Evolutionary conservation across 2,329 filamentous ascomycete genomes (phyloP), one percentile per base, ranked within the genome.

Genomic region (Herpotrichia juniperi): DNA sequence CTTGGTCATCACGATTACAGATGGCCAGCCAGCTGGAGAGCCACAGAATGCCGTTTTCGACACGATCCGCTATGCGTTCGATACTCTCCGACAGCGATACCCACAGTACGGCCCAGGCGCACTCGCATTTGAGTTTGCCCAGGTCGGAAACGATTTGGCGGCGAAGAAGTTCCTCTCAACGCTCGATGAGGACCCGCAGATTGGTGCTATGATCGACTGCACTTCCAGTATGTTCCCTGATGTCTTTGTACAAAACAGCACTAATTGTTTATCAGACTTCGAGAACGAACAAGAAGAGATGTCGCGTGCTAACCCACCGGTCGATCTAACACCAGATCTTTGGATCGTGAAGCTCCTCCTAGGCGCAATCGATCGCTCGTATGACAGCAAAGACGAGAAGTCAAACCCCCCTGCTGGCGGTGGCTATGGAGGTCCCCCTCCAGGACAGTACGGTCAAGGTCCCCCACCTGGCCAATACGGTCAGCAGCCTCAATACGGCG

Each of bases 271-370:
- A 0, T 10, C 32, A 85, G 84, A 88, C 74, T 88, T 83, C 61
- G 86, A 88, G 71, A 84, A 86, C 58, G 86, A 88, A 66, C 84
- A 85, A 55, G 83, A 85, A 42, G 84, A 87, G 64, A 87, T 88
- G 85, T 77, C 82, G 1, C 79, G 80, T 43, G 82, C 83, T 24
- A 79, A 81, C 52, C 85, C 84, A 7, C 84, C 84, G 3, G 81
- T 87, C 24, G 79, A 87, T 58, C 74, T 88, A 34, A 87, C 85
- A 3, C 83, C 84, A 9, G 85, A 87, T 59, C 79, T 87, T 47
- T 88, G 85, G 85, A 79, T 86, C 62, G 79, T 86, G 57, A 89
- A 89, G 72, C 78, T 89, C 51, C 82, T 89, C 45, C 81, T 89
- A 22, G 86, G 86, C 54, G 82, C 85, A 31, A 87, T 89, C 64